Base-by-base conservation (phyloP, 805 yeast genomes). In the Candida awuae region DNA sequence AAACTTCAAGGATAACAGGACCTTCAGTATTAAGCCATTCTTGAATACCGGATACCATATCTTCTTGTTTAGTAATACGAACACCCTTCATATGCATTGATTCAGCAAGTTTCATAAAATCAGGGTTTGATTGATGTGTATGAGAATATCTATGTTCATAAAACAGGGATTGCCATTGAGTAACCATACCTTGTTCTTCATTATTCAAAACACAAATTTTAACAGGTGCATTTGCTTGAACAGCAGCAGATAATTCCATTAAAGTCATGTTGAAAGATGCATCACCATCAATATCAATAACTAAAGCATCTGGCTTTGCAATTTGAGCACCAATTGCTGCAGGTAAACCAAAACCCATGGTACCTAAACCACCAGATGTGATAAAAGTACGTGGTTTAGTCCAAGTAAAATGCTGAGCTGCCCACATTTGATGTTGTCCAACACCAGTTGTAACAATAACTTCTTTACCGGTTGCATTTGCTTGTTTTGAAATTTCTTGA, bases 361-460 rank as follows among this genome's bases (percentile, higher is more conserved):
- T 90, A 54, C 98, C 98, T 55, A 90, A 74, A 54, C 98, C 98
- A 66, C 98, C 98, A 36, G 96, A 86, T n/a, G 97, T 87, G 61
- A 90, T 83, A 68, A 92, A 81, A 36, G 94, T 73, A 63, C 97
- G 78, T 54, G 98, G 98, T 47, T 74, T 67, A 45, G 79, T 81
- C 95, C 97, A 90, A 37, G 87, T 77, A 77, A 84, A 88, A 65
- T 87, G 88, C 68, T 92, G 98, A 21, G 97, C 97, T 28, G 97
- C 94, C 98, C 98, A 90, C 98, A 90, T 90, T 70, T 90, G 98
- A 73, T 90, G 98, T 71, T 92, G 98, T 45, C 98, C 98, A 38
- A 92, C 97, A 72, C 98, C 98, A 27, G 98, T 92, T 38, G 97
- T 83, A 52, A 90, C 81, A 53, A 88, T 76, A 43, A 85, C 87